A percentile compares a stretch with the other conserved stretches of the same genome.
Conservation (phyloP, 495 filamentous ascomycete species). For the Aspergillus egyptiacus region DNA sequence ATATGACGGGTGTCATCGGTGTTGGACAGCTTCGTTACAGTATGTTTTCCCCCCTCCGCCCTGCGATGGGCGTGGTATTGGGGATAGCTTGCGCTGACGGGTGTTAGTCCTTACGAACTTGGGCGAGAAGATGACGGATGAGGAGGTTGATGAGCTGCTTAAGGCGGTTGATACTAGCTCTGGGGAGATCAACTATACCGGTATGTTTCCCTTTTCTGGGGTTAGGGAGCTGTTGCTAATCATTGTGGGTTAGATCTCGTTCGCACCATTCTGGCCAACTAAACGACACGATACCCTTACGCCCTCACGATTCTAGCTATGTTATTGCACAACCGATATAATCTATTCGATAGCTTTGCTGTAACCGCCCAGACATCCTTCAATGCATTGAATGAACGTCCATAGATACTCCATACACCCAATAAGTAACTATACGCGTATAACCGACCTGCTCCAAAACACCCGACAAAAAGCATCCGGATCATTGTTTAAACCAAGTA, state of each 20-base stretch:
- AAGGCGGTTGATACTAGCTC: constrained; percentile 93
- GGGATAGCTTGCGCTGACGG: neutral
- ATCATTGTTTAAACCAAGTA: constrained; percentile 14
- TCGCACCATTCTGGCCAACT: constrained; percentile 91
- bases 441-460: neutral
- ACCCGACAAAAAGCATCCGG: neutral
- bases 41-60: constrained; percentile 31
- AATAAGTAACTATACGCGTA: neutral
- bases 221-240: neutral
- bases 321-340: constrained; percentile 4
- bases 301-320: constrained; percentile 15
- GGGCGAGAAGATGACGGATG: constrained; percentile 97
- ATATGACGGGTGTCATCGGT: constrained; percentile 95
- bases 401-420: neutral
- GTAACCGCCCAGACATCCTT: neutral
- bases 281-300: constrained; percentile 32
- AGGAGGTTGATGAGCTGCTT: constrained; percentile 95
- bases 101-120: constrained; percentile 79
- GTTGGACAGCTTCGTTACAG: constrained; percentile 93
- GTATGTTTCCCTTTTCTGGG: constrained; percentile 39
- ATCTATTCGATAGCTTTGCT: constrained; percentile 5
- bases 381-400: neutral
- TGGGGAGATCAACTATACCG: constrained; percentile 94
- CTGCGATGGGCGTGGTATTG: too few species aligned
- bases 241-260: constrained; percentile 71